A percentile compares a stretch with the other conserved stretches of the same genome.
phyloP scores from a whole-genome alignment of 2,329 filamentous ascomycete genomes.

The Fonsecaea pugnacius region DNA sequence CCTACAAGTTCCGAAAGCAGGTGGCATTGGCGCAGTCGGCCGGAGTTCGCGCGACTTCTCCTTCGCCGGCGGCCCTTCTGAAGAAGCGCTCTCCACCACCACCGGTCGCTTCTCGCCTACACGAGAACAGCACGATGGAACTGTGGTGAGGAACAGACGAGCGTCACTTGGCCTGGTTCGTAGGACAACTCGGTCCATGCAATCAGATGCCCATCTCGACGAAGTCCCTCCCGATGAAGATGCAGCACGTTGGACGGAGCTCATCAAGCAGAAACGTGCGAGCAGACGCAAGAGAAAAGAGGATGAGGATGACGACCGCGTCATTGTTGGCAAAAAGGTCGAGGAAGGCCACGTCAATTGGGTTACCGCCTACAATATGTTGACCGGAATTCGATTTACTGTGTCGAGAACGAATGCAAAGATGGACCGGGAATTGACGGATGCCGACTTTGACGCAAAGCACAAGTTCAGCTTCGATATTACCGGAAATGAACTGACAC shows the following conservation, averaged over 20 bases:
- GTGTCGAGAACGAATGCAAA: conserved; percentile 97
- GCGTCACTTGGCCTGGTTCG: conserved; percentile 82
- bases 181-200: conserved; percentile 79
- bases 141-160: conserved; percentile 63
- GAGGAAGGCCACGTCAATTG: conserved; percentile 97
- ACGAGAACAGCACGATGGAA: conserved; percentile 42
- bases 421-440: conserved; percentile 84
- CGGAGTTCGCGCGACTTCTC: conserved; percentile 70
- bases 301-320: conserved; percentile 85
- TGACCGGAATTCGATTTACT: conserved; percentile 96
- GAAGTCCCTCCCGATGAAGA: conserved; percentile 88
- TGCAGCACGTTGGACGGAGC: conserved; percentile 87
- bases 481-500: conserved; percentile 94
- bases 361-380: conserved; percentile 99
- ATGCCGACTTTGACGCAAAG: conserved; percentile 89
- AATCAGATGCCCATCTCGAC: conserved; percentile 81
- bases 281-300: conserved; percentile 83
- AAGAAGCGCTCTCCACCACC: conserved; percentile 69
- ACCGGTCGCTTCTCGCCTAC: conserved; percentile 78
- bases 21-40: conserved; percentile 57
- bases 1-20: conserved; percentile 76
- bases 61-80: conserved; percentile 45
- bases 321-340: conserved; percentile 95
- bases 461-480: conserved; percentile 99
- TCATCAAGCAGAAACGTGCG: conserved; percentile 86